Base-by-base conservation (phyloP, 2,329 filamentous ascomycete genomes). In the Peltaster fructicola region DNA sequence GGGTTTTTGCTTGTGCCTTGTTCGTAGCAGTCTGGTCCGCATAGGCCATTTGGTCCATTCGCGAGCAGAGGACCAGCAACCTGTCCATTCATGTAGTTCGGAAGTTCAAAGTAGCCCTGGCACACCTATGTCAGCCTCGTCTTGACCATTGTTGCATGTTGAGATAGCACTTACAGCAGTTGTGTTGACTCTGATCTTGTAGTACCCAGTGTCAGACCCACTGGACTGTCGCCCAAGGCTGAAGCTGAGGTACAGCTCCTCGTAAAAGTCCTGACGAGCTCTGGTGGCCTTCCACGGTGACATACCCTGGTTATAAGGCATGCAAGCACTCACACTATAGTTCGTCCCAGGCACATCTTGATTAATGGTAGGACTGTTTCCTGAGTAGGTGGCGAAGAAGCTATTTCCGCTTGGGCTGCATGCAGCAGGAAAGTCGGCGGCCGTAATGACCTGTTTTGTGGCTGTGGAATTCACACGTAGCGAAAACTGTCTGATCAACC, bases 81-180 rank as follows among this genome's bases (percentile, higher is more conserved):
- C 4, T 31, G 27, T 6, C 30, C 29, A 17, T 48, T 48, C 25
- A 37, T 30, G 25, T 43, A 39, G 24, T 39, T 47, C 7, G 45
- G 45, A 4, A 47, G 25, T 30, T 46, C 43, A 25, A 50, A 50
- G 18, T 43, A 48, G 2, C 46, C n/a, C n/a, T n/a, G n/a, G n/a
- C n/a, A n/a, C n/a, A n/a, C n/a, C n/a, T n/a, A n/a, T n/a, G n/a
- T n/a, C n/a, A n/a, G n/a, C n/a, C n/a, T n/a, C n/a, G n/a, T n/a
- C n/a, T n/a, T n/a, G n/a, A n/a, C n/a, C n/a, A n/a, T n/a, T n/a
- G n/a, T n/a, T n/a, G n/a, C n/a, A n/a, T n/a, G n/a, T n/a, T n/a
- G n/a, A n/a, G n/a, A n/a, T n/a, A n/a, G n/a, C n/a, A n/a, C n/a
- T n/a, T n/a, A n/a, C 46, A 8, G 37, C 37, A 3, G 44, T 48